These are phyloP conservation scores for Neurospora africana DNA, from an alignment of 495 filamentous ascomycete genomes.

Conservation along the genomic window DNA sequence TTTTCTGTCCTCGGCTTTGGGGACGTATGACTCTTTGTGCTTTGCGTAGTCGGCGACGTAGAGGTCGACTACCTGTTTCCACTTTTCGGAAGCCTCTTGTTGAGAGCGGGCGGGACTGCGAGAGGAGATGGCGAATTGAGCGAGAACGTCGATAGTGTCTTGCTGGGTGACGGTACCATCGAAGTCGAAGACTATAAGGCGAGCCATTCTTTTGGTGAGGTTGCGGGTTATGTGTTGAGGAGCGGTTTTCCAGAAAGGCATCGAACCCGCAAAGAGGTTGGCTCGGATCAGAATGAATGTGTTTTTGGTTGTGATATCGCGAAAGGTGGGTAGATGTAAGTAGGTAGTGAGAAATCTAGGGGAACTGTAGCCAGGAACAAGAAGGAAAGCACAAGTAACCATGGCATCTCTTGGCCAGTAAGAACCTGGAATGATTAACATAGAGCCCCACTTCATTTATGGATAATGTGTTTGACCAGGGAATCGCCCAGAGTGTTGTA, in stretches of 20 bases:
- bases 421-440: not conserved
- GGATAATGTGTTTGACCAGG: not conserved
- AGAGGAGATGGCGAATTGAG: slow-evolving; percentile 6
- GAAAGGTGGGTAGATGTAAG: not conserved
- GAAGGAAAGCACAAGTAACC: not conserved
- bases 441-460: not conserved
- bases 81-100: slow-evolving; percentile 2
- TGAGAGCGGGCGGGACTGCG: not conserved
- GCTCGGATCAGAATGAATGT: not conserved
- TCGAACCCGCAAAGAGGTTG: not conserved
- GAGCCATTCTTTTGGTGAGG: not conserved
- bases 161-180: slow-evolving; percentile 38
- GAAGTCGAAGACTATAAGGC: slow-evolving; percentile 38
- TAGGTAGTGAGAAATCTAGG: not conserved
- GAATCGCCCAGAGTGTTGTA: not conserved
- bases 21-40: slow-evolving; percentile 22
- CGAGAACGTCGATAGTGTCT: slow-evolving; percentile 21
- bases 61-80: slow-evolving; percentile 25
- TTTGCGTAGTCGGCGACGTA: slow-evolving; percentile 27
- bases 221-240: not conserved
- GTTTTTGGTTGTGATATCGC: not conserved
- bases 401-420: not conserved
- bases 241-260: not conserved
- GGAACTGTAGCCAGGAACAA: not conserved
- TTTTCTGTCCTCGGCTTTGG: slow-evolving; percentile 7